These are phyloP conservation scores for Auricularia sp. DNA, from an alignment of 768 basidiomycete genomes.

Conservation along the genomic window DNA sequence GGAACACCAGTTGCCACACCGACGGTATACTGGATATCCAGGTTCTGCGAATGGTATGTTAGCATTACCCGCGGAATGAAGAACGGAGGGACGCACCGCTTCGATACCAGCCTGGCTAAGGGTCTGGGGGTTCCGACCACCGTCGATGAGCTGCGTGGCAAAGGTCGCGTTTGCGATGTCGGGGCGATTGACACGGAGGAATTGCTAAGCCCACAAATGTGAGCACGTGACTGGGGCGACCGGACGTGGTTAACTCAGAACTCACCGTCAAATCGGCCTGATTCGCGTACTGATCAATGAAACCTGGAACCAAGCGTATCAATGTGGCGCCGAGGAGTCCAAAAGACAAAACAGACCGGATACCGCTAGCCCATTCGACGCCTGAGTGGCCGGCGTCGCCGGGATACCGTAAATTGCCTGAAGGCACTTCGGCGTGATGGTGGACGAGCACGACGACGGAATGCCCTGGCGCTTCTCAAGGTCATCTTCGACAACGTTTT, in stretches of 20 bases:
- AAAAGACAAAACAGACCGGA: constrained; percentile 13
- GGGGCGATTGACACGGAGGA: constrained; percentile 5
- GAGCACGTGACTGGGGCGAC: not conserved
- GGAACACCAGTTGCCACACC: constrained; percentile 22
- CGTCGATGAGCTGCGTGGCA: constrained; percentile 5
- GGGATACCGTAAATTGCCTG: constrained; percentile 28
- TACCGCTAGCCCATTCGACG: constrained; percentile 20
- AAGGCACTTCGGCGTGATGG: constrained; percentile 27
- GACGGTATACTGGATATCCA: constrained; percentile 29
- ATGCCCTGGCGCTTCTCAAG: constrained; percentile 8
- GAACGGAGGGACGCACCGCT: not conserved
- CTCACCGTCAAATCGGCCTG: constrained; percentile 1
- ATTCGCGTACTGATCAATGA: constrained; percentile 5
- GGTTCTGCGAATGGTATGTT: constrained; percentile 7
- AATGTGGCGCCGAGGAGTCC: constrained; percentile 5
- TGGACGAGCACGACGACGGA: constrained; percentile 13
- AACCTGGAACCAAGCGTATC: constrained; percentile 17
- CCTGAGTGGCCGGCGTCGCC: constrained; percentile 20
- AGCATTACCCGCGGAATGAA: too few species aligned
- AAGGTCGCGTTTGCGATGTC: constrained; percentile 10
- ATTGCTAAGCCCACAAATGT: not conserved
- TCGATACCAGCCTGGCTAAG: constrained; percentile 8
- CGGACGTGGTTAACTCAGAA: not conserved
- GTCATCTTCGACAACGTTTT: not conserved
- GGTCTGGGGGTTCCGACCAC: constrained; percentile 7